Evolutionary conservation across 1,284 basidiomycete genomes (phyloP).

Genomic region (Inonotus hispidus): DNA sequence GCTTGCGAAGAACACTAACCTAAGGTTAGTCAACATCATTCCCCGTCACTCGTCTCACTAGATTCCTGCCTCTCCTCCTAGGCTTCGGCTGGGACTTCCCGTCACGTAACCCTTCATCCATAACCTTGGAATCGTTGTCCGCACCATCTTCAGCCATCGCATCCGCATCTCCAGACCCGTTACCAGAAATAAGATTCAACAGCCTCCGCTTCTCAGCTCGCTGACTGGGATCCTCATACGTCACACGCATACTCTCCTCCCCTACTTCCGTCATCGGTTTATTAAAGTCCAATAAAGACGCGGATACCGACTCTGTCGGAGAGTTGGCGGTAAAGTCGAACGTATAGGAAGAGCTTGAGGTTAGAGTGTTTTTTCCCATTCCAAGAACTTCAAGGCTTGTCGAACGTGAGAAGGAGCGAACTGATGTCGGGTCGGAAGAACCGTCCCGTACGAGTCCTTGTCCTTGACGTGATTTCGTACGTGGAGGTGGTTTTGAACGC

Average conservation of each 20-base stretch:
- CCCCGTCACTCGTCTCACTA: conserved; percentile 13
- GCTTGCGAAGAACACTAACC: background rate
- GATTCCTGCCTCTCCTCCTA: conserved; percentile 16
- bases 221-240: conserved; percentile 64
- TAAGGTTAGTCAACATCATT: background rate
- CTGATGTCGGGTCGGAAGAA: background rate
- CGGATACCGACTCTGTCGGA: background rate
- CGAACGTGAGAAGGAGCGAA: conserved; percentile 1
- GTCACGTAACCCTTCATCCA: conserved; percentile 2
- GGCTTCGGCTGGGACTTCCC: conserved; percentile 3
- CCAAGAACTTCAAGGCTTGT: conserved; percentile 1
- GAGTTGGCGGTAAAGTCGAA: background rate
- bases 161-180: background rate
- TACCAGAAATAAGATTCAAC: conserved; percentile 31
- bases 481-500: background rate
- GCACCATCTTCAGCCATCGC: background rate
- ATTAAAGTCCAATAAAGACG: conserved; percentile 6
- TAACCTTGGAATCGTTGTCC: background rate
- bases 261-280: conserved; percentile 18
- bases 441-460: background rate
- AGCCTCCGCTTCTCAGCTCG: conserved; percentile 48
- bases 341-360: background rate
- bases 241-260: conserved; percentile 48
- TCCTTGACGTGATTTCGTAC: conserved; percentile 9
- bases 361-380: no score